Evolutionary conservation across 1,284 basidiomycete genomes (phyloP), one percentile per base, ranked within the genome.

Genomic region (Anthracocystis setariae): DNA sequence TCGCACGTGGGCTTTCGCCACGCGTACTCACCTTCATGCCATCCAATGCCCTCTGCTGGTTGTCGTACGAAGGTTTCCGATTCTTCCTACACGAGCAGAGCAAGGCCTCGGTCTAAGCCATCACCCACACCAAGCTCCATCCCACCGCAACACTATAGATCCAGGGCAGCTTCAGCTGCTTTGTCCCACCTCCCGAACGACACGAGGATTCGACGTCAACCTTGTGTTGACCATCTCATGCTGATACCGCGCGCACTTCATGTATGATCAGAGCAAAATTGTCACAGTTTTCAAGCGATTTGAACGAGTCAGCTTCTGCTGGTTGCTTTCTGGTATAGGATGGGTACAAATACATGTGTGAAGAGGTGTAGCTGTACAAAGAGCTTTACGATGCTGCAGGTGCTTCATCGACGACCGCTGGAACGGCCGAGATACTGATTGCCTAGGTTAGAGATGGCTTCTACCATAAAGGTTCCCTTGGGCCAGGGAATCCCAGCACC

Each of bases 11-110:
- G 24, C 86, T 98, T 78, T 87, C 92, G 51, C 96, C 96, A 7
- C 88, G 96, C 46, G 90, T 99, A 46, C 85, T 98, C 81, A 96
- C 95, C 10, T 93, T 93, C 70, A 93, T 98, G 89, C 96, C 96
- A 9, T 94, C 92, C 81, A 98, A 96, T 61, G 96, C 96, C 8
- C 87, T 99, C 49, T 96, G 93, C 85, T 99, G 96, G 95, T 86
- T 97, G 58, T 80, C 77, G 24, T 82, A 82, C 65, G 81, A 82
- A 54, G 76, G 78, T 8, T 82, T 82, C 77, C 72, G 78, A 9
- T 82, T 79, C 69, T 72, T 80, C 68, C 68, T 81, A 32, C 74
- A 74, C 59, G 63, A 78, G 52, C 63, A 72, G 56, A 39, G 37
- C 56, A 72, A 72, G 50, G 51, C 69, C 9, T 64, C 64, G 1